phyloP scores from a whole-genome alignment of 768 basidiomycete genomes.

The Piloderma croceum region DNA sequence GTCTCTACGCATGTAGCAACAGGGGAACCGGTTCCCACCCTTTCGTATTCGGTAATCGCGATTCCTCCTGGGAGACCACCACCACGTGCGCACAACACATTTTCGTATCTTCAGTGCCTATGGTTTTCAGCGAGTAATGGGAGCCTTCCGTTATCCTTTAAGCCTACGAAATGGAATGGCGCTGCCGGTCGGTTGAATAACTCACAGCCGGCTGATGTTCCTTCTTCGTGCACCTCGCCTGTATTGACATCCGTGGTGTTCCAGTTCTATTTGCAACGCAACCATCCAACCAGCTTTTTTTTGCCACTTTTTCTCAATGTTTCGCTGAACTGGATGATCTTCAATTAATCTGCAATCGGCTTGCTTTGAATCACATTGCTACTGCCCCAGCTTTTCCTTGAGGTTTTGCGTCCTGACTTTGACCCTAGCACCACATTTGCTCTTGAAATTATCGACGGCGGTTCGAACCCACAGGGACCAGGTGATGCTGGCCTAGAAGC shows the following conservation, averaged over 20 bases:
- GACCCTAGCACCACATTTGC: conserved; percentile 6
- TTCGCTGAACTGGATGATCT: not conserved
- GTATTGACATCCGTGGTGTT: conserved; percentile 3
- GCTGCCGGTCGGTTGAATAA: too few species aligned
- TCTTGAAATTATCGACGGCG: conserved; percentile 12
- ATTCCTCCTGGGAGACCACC: conserved; percentile 20
- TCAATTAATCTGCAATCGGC: not conserved
- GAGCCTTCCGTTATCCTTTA: too few species aligned
- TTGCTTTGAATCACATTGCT: not conserved
- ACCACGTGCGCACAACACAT: conserved; percentile 7
- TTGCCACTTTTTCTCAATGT: conserved; percentile 21
- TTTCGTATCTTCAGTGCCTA: too few species aligned
- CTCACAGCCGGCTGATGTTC: not conserved
- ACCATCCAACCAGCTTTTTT: conserved; percentile 25
- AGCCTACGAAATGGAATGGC: too few species aligned
- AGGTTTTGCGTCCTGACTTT: not conserved
- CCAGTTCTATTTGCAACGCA: conserved; percentile 3
- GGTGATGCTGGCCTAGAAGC: conserved; percentile 14
- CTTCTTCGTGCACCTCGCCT: not conserved
- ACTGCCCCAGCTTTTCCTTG: not conserved
- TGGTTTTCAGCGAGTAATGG: too few species aligned
- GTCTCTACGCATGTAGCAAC: conserved; percentile 26
- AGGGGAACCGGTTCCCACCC: conserved; percentile 28
- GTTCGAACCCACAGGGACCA: conserved; percentile 9
- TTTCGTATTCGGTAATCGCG: conserved; percentile 36